phyloP scores from a whole-genome alignment of 2,329 filamentous ascomycete genomes.

The Ustulina deusta region DNA sequence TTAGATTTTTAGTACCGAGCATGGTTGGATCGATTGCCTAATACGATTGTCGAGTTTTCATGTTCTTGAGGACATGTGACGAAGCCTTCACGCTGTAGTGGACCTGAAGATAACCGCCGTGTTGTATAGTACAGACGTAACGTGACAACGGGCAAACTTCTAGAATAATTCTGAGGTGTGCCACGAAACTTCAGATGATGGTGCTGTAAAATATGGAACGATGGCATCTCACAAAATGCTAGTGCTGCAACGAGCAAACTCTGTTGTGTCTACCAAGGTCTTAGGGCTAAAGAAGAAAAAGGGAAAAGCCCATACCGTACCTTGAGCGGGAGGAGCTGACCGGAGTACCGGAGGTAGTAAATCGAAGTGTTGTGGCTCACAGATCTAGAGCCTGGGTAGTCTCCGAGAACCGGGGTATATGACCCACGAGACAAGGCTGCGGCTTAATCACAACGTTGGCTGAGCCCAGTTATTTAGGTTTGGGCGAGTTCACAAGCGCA shows the following conservation, averaged over 20 bases:
- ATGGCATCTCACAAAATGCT: constrained; percentile 8
- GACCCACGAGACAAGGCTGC: constrained; percentile 26
- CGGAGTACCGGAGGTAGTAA: constrained; percentile 18
- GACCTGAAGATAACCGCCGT: not conserved
- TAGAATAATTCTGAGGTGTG: constrained; percentile 19
- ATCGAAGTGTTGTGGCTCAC: constrained; percentile 20
- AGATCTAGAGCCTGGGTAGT: constrained; percentile 18
- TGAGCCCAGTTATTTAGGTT: constrained; percentile 29
- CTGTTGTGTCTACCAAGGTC: constrained; percentile 25
- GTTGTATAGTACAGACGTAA: not conserved
- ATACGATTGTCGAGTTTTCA: constrained; percentile 3
- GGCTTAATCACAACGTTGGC: constrained; percentile 9
- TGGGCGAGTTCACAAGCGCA: constrained; percentile 10
- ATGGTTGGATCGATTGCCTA: not conserved
- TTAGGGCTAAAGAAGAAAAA: constrained; percentile 15
- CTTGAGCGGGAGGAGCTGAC: constrained; percentile 2
- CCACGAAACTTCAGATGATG: constrained; percentile 1
- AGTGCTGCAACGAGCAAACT: constrained; percentile 32
- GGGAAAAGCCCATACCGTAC: constrained; percentile 2
- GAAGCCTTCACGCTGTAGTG: constrained; percentile 25
- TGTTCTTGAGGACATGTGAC: constrained; percentile 15
- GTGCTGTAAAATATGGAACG: constrained; percentile 24
- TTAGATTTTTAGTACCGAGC: not conserved
- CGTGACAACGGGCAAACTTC: constrained; percentile 27
- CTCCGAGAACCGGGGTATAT: constrained; percentile 22